Conservation (phyloP, 345 rosid species). For the Citrus maxima region DNA sequence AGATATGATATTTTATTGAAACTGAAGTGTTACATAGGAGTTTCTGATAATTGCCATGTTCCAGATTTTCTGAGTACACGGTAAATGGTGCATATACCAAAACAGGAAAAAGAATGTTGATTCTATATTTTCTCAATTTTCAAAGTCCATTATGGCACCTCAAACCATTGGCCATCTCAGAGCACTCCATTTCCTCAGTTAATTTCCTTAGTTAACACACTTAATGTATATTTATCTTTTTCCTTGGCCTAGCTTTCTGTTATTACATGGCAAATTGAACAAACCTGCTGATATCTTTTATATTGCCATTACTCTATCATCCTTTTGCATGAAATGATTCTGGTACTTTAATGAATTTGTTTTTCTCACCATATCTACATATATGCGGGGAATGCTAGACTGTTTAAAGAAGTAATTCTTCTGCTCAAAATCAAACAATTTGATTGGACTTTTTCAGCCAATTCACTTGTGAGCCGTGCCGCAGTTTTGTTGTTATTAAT, state of each 20-base stretch:
- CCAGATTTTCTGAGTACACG: too few relatives aligned
- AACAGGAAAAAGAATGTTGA: not conserved
- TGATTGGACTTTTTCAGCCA: not conserved
- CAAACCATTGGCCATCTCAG: not conserved
- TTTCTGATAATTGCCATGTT: not conserved
- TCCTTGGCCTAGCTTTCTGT: not conserved
- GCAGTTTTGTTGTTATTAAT: not conserved
- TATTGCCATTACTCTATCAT: not conserved
- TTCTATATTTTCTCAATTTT: not conserved
- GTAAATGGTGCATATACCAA: not conserved
- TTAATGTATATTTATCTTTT: not conserved
- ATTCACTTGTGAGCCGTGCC: not conserved
- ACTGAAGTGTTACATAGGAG: not conserved
- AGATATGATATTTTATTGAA: conserved; percentile 1
- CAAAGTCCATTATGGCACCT: not conserved
- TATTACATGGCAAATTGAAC: not conserved
- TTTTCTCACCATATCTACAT: not conserved
- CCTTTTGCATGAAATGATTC: not conserved
- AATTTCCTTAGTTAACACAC: not conserved
- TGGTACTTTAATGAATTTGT: not conserved
- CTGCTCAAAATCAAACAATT: not conserved
- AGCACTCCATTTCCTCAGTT: not conserved
- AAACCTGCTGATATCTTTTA: not conserved
- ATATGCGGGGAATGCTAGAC: not conserved
- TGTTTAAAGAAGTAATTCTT: not conserved